Evolutionary conservation across 2,329 filamentous ascomycete genomes (phyloP).

Genomic region (Fusarium pininemorale): DNA sequence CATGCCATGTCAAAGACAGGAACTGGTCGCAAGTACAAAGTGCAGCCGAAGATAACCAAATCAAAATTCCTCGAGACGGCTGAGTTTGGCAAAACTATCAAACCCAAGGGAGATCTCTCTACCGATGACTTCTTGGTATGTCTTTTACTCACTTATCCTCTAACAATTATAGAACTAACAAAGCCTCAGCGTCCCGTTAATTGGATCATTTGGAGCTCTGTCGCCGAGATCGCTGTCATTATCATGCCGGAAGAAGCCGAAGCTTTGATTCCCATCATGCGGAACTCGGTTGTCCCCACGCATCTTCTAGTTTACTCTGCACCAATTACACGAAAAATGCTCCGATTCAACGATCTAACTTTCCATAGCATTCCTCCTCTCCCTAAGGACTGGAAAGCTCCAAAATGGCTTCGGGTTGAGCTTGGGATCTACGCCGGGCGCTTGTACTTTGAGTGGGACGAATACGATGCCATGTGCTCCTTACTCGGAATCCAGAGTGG

Average conservation of each 20-base stretch:
- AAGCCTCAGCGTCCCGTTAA: constrained; percentile 57
- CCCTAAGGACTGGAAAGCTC: constrained; percentile 54
- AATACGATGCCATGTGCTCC: constrained; percentile 50
- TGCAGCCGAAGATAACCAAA: constrained; percentile 27
- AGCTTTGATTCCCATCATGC: constrained; percentile 57
- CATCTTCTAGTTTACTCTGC: constrained; percentile 65
- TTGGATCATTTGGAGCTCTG: constrained; percentile 67
- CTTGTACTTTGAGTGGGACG: constrained; percentile 65
- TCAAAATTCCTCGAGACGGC: constrained; percentile 46
- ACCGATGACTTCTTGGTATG: constrained; percentile 39
- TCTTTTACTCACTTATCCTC: background rate
- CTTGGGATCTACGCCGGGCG: constrained; percentile 69
- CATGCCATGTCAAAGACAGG: constrained; percentile 40
- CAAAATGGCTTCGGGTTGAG: constrained; percentile 64
- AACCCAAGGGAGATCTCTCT: constrained; percentile 28
- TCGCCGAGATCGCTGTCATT: constrained; percentile 59
- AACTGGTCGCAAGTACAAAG: constrained; percentile 49
- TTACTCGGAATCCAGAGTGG: constrained; percentile 45
- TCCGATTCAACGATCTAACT: constrained; percentile 63
- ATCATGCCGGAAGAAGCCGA: constrained; percentile 72
- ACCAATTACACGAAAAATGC: constrained; percentile 59
- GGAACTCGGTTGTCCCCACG: constrained; percentile 16
- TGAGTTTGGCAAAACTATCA: constrained; percentile 39
- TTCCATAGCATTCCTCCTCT: constrained; percentile 64
- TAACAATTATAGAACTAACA: constrained; percentile 1